phyloP scores from a whole-genome alignment of 2,329 filamentous ascomycete genomes.

The Aspergillus hortae region DNA sequence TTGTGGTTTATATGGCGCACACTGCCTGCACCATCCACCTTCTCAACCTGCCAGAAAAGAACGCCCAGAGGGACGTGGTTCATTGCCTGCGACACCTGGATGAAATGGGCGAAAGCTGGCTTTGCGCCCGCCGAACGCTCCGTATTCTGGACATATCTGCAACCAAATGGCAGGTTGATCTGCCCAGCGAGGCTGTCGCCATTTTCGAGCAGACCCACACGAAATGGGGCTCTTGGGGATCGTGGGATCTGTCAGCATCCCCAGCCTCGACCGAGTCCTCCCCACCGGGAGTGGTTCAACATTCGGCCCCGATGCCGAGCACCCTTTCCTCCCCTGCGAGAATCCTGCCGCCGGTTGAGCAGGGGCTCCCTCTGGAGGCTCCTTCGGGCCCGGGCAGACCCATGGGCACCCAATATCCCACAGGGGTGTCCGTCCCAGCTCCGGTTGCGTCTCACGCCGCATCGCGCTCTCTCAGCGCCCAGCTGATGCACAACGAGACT shows the following conservation, averaged over 20 bases:
- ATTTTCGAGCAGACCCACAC: conserved; percentile 75
- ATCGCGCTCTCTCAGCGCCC: conserved; percentile 13
- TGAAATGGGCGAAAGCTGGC: conserved; percentile 93
- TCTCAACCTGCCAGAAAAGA: conserved; percentile 89
- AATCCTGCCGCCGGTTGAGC: conserved; percentile 4
- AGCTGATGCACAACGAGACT: conserved; percentile 18
- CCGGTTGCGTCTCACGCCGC: conserved; percentile 18
- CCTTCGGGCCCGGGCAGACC: conserved; percentile 11
- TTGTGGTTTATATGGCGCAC: conserved; percentile 92
- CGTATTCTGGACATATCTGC: conserved; percentile 80
- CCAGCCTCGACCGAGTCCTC: conserved; percentile 26
- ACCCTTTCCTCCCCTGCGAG: conserved; percentile 12
- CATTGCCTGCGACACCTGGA: conserved; percentile 90
- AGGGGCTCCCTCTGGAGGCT: conserved; percentile 6
- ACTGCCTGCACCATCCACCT: conserved; percentile 93
- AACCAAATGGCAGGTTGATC: conserved; percentile 81
- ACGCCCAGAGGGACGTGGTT: conserved; percentile 80
- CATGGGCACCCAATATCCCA: conserved; percentile 15
- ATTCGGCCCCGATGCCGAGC: conserved; percentile 16
- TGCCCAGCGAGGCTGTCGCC: conserved; percentile 76
- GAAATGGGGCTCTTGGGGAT: conserved; percentile 70
- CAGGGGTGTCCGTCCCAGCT: conserved; percentile 10
- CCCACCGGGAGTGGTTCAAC: conserved; percentile 11
- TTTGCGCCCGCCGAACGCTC: conserved; percentile 79
- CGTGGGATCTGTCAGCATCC: conserved; percentile 39